These are phyloP conservation scores for Ramularia endophylla DNA, from an alignment of 2,329 filamentous ascomycete species.

Conservation along the genomic window DNA sequence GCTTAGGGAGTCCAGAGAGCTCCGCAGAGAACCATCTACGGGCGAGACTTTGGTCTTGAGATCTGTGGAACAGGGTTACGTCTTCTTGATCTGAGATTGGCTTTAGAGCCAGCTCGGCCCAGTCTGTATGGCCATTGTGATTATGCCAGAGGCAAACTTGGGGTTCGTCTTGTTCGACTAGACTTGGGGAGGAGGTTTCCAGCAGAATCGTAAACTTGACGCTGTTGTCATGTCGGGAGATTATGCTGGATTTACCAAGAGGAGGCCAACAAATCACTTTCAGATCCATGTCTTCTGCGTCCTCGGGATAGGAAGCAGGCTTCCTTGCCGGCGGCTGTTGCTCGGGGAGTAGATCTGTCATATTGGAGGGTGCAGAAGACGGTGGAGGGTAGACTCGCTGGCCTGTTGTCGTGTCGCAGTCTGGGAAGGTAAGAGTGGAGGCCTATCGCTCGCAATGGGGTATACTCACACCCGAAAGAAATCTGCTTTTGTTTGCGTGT, in stretches of 20 bases:
- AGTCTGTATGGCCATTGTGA: conserved; percentile 51
- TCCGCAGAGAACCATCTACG: conserved; percentile 51
- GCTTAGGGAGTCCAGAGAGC: conserved; percentile 40
- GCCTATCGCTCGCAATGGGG: conserved; percentile 1
- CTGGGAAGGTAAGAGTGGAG: conserved; percentile 12
- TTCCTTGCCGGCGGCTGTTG: conserved; percentile 26
- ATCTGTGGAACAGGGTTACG: conserved; percentile 22
- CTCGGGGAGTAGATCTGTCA: conserved; percentile 27
- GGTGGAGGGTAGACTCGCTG: conserved; percentile 31
- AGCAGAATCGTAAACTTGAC: conserved; percentile 59
- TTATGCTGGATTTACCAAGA: conserved; percentile 65
- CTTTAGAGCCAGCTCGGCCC: conserved; percentile 53
- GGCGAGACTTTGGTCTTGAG: conserved; percentile 10
- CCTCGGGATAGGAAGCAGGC: conserved; percentile 12
- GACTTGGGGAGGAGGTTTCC: conserved; percentile 30
- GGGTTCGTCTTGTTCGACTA: conserved; percentile 51
- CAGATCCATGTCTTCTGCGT: conserved; percentile 41
- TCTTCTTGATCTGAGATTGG: conserved; percentile 25
- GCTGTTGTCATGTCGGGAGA: conserved; percentile 41
- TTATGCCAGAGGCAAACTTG: conserved; percentile 73
- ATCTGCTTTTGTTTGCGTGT: conserved; percentile 30
- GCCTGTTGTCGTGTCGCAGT: conserved; percentile 31
- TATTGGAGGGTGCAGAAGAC: conserved; percentile 17
- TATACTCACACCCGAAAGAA: conserved; percentile 29
- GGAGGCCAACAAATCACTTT: conserved; percentile 61